A percentile compares a stretch with the other conserved stretches of the same genome.
These are phyloP conservation scores for Crucihimalaya himalaica DNA, from an alignment of 345 rosid genomes.

Conservation along the genomic window DNA sequence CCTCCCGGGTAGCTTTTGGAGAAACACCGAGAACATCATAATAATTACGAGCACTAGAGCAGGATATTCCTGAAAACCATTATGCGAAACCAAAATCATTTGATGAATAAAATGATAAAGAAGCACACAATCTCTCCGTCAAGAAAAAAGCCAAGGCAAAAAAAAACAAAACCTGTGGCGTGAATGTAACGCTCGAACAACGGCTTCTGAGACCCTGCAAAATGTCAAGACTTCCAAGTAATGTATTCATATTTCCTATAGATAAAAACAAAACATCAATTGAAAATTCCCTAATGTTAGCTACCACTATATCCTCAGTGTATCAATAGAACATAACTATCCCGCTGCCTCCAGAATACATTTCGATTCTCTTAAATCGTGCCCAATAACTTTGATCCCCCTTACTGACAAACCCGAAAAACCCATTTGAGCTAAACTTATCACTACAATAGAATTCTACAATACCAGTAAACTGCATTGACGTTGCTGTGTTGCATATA, in stretches of 20 bases:
- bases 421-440: not conserved
- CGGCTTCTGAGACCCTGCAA: constrained; percentile 38
- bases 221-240: constrained; percentile 39
- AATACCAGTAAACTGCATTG: not conserved
- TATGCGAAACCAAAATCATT: not conserved
- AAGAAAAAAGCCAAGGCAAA: not conserved
- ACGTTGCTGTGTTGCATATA: not conserved
- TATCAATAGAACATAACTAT: not conserved
- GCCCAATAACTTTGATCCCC: not conserved
- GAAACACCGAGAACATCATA: constrained; percentile 84
- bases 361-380: not conserved
- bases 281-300: not conserved
- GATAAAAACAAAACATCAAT: constrained; percentile 6
- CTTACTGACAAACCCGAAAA: not conserved
- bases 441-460: not conserved
- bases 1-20: constrained; percentile 65
- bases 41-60: constrained; percentile 50
- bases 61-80: constrained; percentile 45
- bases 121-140: not conserved
- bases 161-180: constrained; percentile 54
- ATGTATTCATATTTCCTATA: constrained; percentile 43
- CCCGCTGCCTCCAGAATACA: not conserved
- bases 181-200: constrained; percentile 54
- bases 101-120: not conserved
- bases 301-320: not conserved